These are phyloP conservation scores for Phaffia rhodozyma DNA, from an alignment of 1,284 basidiomycete species.

Conservation along the genomic window DNA sequence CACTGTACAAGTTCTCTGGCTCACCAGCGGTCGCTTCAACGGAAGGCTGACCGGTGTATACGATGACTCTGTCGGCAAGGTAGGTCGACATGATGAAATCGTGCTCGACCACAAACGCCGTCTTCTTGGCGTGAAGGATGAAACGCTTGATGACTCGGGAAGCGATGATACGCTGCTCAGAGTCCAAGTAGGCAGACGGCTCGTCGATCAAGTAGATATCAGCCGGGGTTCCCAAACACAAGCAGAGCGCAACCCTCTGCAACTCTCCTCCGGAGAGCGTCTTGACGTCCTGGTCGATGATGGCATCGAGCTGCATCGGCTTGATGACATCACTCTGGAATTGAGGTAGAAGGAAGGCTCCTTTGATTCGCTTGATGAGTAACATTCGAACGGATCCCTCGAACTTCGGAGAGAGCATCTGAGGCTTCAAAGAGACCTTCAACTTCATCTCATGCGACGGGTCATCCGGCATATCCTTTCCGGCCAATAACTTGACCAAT, in stretches of 20 bases:
- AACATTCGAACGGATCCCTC: slow-evolving; percentile 85
- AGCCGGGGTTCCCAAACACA: slow-evolving; percentile 69
- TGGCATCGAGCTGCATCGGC: slow-evolving; percentile 78
- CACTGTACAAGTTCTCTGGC: slow-evolving; percentile 68
- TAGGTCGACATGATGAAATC: slow-evolving; percentile 76
- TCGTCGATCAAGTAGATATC: slow-evolving; percentile 81
- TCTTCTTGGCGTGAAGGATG: slow-evolving; percentile 87
- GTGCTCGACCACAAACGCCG: slow-evolving; percentile 94
- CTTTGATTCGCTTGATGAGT: slow-evolving; percentile 82
- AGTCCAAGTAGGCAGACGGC: slow-evolving; percentile 63
- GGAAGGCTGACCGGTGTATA: slow-evolving; percentile 79
- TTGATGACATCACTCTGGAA: slow-evolving; percentile 95
- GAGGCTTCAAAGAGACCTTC: slow-evolving; percentile 83
- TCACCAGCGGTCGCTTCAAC: slow-evolving; percentile 62
- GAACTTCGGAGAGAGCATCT: slow-evolving; percentile 61
- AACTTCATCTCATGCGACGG: slow-evolving; percentile 61
- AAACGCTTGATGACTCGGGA: slow-evolving; percentile 95
- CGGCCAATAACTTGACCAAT: slow-evolving; percentile 82
- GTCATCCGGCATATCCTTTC: slow-evolving; percentile 67
- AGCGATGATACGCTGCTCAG: slow-evolving; percentile 94
- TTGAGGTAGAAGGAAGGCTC: slow-evolving; percentile 62
- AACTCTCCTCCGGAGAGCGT: slow-evolving; percentile 93
- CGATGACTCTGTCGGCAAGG: slow-evolving; percentile 91
- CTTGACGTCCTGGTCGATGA: slow-evolving; percentile 93
- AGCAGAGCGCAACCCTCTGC: slow-evolving; percentile 86